A percentile compares a stretch with the other conserved stretches of the same genome.
These are phyloP conservation scores for Rhynchospora tenuis DNA, from an alignment of 176 grass and related monocot genomes.

Conservation along the genomic window DNA sequence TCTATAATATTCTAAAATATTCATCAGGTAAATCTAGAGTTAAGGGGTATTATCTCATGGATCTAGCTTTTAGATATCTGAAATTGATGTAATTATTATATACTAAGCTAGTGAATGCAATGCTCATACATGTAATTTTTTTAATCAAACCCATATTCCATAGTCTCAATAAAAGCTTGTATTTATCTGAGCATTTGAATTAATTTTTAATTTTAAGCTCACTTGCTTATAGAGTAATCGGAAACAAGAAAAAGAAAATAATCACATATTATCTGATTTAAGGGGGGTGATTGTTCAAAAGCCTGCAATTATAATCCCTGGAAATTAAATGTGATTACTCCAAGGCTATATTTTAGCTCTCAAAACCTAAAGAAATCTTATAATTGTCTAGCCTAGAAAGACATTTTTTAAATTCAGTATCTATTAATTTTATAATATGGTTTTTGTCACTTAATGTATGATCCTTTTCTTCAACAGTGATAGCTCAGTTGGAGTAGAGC, in stretches of 20 bases:
- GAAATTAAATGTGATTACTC: neutral
- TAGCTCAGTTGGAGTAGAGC: slow-evolving; percentile 17
- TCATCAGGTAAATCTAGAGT: neutral
- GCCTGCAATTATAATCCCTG: too few relatives aligned
- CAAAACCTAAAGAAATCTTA: neutral
- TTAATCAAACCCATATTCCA: neutral
- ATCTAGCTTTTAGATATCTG: neutral
- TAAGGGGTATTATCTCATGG: neutral
- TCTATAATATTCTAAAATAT: neutral
- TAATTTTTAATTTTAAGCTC: neutral
- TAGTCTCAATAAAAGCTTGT: neutral
- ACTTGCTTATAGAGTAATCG: neutral
- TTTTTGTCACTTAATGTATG: neutral
- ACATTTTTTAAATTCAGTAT: neutral
- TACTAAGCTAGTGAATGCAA: neutral
- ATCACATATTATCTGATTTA: neutral
- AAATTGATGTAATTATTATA: neutral
- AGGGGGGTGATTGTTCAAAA: too few relatives aligned
- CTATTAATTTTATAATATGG: neutral
- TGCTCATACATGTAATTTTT: neutral
- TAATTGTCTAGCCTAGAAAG: neutral
- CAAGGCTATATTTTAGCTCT: neutral
- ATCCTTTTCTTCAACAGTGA: slow-evolving; percentile 16
- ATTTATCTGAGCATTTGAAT: neutral
- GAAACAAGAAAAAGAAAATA: neutral